A percentile compares a stretch with the other conserved stretches of the same genome.
Evolutionary conservation across 768 basidiomycete genomes (phyloP).

Genomic region (Daedaleopsis sinensis): DNA sequence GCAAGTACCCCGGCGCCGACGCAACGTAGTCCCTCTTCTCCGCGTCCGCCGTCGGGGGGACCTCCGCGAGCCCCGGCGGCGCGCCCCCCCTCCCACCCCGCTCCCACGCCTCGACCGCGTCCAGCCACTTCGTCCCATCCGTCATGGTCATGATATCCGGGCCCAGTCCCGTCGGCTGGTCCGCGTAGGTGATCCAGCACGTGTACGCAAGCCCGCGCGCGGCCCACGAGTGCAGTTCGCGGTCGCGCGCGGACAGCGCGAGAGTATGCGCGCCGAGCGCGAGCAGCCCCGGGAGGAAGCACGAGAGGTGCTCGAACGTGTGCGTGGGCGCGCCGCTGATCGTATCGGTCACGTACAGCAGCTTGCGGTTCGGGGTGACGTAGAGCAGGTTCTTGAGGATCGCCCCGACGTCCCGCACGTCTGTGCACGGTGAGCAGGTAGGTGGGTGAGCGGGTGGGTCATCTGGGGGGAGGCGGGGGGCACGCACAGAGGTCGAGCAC

Average conservation of each 20-base stretch:
- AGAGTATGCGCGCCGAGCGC: conserved; percentile 72
- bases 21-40: conserved; percentile 53
- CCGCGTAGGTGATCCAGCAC: conserved; percentile 75
- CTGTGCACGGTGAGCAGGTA: conserved; percentile 35
- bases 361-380: conserved; percentile 61
- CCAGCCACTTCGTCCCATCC: conserved; percentile 33
- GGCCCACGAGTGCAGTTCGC: conserved; percentile 70
- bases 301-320: conserved; percentile 77
- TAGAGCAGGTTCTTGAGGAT: conserved; percentile 68
- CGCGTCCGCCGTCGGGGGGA: conserved; percentile 31
- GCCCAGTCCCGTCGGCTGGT: conserved; percentile 68
- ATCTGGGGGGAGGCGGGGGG: background rate
- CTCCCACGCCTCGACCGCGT: conserved; percentile 49
- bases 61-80: conserved; percentile 57
- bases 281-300: conserved; percentile 78
- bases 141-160: conserved; percentile 56
- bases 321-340: conserved; percentile 39
- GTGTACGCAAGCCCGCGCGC: conserved; percentile 75
- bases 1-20: conserved; percentile 50
- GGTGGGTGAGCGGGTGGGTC: background rate
- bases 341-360: conserved; percentile 75
- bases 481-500: conserved; percentile 70
- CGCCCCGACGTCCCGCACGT: conserved; percentile 60
- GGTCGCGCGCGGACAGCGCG: conserved; percentile 50
- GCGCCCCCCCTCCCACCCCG: conserved; percentile 35